Conservation (phyloP, 1,284 basidiomycete species). For the Boletus semigastroideus region DNA sequence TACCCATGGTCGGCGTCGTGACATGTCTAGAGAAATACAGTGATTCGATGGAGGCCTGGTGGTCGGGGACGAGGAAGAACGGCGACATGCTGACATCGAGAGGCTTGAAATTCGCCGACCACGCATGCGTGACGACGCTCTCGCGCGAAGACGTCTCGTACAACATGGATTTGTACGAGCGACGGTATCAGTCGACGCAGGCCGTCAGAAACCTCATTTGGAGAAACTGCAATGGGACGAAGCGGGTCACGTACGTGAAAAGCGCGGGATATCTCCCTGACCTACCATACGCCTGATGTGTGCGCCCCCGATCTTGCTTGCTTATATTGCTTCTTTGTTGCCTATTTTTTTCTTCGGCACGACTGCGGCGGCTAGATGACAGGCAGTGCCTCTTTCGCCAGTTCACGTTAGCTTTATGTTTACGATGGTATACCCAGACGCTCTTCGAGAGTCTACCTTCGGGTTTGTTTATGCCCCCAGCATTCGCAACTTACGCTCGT, state of each 20-base stretch:
- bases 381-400: constrained; percentile 26
- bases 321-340: neutral
- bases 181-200: constrained; percentile 31
- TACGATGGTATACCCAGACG: constrained; percentile 24
- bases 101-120: constrained; percentile 30
- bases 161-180: constrained; percentile 33
- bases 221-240: constrained; percentile 33
- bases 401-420: constrained; percentile 17
- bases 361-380: constrained; percentile 9
- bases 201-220: constrained; percentile 28
- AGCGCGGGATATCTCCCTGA: constrained; percentile 31
- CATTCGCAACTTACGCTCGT: constrained; percentile 22
- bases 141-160: constrained; percentile 34
- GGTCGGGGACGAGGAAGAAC: constrained; percentile 26
- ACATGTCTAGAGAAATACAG: constrained; percentile 31
- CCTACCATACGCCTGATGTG: constrained; percentile 18
- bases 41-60: constrained; percentile 35
- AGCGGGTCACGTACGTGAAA: constrained; percentile 32
- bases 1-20: constrained; percentile 34
- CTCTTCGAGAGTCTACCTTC: neutral
- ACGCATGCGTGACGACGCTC: constrained; percentile 34
- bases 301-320: neutral
- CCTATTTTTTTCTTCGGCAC: constrained; percentile 14
- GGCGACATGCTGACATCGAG: constrained; percentile 27
- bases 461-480: constrained; percentile 10